Conservation (phyloP, 352 stramenopile genomes). For the Phytophthora hybrid region DNA sequence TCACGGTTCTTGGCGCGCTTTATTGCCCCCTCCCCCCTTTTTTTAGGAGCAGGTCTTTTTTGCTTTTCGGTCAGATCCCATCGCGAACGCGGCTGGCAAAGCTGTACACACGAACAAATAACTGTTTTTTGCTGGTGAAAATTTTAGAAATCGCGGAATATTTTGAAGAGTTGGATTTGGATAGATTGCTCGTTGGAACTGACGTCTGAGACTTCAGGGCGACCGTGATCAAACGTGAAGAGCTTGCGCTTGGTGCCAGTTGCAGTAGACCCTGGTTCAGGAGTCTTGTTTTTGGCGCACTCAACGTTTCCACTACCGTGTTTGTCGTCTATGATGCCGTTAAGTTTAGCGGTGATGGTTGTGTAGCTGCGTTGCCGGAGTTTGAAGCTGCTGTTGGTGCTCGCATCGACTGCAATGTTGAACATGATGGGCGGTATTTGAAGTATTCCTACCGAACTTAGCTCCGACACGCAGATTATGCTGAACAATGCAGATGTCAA, state of each 20-base stretch:
- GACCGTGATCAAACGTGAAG: neutral
- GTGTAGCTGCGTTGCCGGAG: neutral
- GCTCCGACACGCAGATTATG: neutral
- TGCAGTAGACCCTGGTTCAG: no score
- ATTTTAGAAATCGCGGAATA: neutral
- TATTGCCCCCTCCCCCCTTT: neutral
- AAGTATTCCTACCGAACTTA: neutral
- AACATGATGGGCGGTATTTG: neutral
- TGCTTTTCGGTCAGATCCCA: neutral
- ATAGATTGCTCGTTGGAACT: neutral
- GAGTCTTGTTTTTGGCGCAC: no score
- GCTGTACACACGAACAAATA: neutral
- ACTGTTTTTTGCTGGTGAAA: neutral
- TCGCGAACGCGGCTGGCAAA: neutral
- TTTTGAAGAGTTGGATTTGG: neutral
- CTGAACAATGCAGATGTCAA: neutral
- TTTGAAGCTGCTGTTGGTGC: neutral
- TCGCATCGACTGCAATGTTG: neutral
- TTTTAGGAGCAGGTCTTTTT: neutral
- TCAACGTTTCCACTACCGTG: neutral
- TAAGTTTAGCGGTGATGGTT: neutral
- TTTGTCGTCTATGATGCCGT: neutral
- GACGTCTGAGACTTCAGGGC: neutral
- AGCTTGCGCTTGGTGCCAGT: neutral
- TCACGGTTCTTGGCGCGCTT: neutral